phyloP scores from a whole-genome alignment of 129 eudicot species.

The Logfia minima region DNA sequence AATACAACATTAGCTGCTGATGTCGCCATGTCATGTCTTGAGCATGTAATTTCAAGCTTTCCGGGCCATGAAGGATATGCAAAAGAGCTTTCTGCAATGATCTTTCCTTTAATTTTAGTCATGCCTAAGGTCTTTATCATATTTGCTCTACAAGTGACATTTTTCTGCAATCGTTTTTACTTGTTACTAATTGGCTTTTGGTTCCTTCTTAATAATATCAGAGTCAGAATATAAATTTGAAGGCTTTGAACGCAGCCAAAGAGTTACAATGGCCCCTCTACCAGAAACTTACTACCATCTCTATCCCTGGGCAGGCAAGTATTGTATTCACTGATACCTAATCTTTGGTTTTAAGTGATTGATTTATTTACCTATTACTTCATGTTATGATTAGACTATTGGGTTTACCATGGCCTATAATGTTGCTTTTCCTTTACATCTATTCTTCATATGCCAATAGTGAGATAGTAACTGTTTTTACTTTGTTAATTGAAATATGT shows the following conservation, averaged over 20 bases:
- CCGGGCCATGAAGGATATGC: conserved; percentile 42
- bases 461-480: neutral
- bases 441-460: neutral
- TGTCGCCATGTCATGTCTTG: conserved; percentile 50
- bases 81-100: conserved; percentile 49
- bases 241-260: conserved; percentile 63
- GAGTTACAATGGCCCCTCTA: conserved; percentile 70
- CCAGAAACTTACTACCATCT: conserved; percentile 39
- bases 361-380: neutral
- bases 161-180: neutral
- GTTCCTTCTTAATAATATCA: conserved; percentile 30
- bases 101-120: conserved; percentile 64
- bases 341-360: conserved; percentile 2
- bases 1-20: conserved; percentile 45
- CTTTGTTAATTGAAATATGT: conserved; percentile 18
- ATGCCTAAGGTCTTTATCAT: conserved; percentile 56
- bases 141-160: conserved; percentile 8
- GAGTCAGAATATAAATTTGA: conserved; percentile 59
- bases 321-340: neutral
- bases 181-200: conserved; percentile 21
- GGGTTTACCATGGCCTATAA: neutral
- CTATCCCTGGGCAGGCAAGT: conserved; percentile 53
- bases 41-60: conserved; percentile 49
- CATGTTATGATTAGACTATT: neutral
- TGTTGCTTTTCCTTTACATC: neutral